Conservation (phyloP, 2,329 filamentous ascomycete species). For the Basipetospora sp. region DNA sequence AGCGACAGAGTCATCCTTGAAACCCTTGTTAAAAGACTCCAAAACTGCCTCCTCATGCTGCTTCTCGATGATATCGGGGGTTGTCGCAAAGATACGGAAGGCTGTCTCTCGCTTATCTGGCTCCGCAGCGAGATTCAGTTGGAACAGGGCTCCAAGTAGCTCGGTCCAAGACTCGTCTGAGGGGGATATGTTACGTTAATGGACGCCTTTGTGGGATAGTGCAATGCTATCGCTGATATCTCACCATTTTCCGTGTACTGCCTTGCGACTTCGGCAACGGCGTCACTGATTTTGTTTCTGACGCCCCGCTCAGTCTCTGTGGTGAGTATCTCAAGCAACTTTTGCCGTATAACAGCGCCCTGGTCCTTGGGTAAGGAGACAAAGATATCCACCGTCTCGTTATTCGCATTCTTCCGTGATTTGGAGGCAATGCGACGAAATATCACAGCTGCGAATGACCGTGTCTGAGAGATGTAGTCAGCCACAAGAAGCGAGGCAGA, state of each 20-base stretch:
- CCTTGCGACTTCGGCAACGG: conserved; percentile 87
- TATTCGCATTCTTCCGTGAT: conserved; percentile 59
- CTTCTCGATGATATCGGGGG: conserved; percentile 87
- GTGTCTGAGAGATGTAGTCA: conserved; percentile 40
- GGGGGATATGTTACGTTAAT: conserved; percentile 2
- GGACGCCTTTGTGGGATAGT: too few relatives aligned
- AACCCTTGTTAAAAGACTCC: conserved; percentile 76
- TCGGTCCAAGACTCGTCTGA: conserved; percentile 79
- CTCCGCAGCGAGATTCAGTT: conserved; percentile 75
- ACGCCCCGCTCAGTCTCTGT: conserved; percentile 59
- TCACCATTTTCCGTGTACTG: conserved; percentile 87
- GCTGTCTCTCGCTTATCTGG: conserved; percentile 77
- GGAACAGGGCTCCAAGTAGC: conserved; percentile 71
- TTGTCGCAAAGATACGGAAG: conserved; percentile 89
- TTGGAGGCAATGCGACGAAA: conserved; percentile 89
- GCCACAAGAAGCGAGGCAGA: too few relatives aligned
- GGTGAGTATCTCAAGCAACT: conserved; percentile 63
- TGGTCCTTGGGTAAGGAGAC: conserved; percentile 62
- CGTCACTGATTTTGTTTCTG: conserved; percentile 90
- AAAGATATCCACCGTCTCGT: conserved; percentile 70
- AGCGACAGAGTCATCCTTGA: conserved; percentile 71
- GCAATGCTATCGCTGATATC: too few relatives aligned
- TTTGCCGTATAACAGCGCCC: conserved; percentile 64
- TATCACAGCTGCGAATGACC: conserved; percentile 83
- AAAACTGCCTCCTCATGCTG: conserved; percentile 87